These are phyloP conservation scores for Phyllosticta capitalensis DNA, from an alignment of 2,329 filamentous ascomycete genomes.

Conservation along the genomic window DNA sequence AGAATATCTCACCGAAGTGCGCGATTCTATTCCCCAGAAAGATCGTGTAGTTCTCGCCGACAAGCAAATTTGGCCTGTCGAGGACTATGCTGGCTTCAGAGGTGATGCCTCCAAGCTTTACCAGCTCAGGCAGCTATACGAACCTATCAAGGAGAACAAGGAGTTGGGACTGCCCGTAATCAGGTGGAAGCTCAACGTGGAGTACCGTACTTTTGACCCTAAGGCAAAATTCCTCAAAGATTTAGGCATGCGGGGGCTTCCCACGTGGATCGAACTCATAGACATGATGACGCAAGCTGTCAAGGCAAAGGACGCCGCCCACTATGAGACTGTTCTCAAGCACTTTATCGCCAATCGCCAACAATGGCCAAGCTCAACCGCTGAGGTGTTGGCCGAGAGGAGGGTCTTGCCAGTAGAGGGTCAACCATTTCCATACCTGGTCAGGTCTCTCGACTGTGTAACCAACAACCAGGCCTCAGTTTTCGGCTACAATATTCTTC, in stretches of 20 bases:
- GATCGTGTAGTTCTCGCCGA: constrained; percentile 41
- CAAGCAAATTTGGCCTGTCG: constrained; percentile 30
- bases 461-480: constrained; percentile 67
- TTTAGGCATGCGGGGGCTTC: constrained; percentile 3
- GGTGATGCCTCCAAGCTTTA: constrained; percentile 23
- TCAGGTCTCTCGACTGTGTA: constrained; percentile 68
- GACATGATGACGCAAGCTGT: constrained; percentile 4
- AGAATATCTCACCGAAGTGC: constrained; percentile 85
- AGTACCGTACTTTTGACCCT: constrained; percentile 5
- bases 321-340: constrained; percentile 3
- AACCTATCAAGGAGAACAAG: constrained; percentile 23
- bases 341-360: constrained; percentile 7
- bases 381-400: constrained; percentile 2
- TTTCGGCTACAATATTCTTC: constrained; percentile 71
- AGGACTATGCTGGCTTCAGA: constrained; percentile 8
- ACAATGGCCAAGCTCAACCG: constrained; percentile 2
- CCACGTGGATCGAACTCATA: constrained; percentile 3
- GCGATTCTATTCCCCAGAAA: constrained; percentile 72
- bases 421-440: constrained; percentile 49
- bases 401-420: constrained; percentile 5
- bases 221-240: constrained; percentile 29
- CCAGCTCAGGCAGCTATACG: constrained; percentile 27
- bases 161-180: constrained; percentile 60
- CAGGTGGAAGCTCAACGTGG: constrained; percentile 25
- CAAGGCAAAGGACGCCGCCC: not conserved